Conservation (phyloP, 371 early-diverging fungal genomes). For the Haplosporangium sp. region DNA sequence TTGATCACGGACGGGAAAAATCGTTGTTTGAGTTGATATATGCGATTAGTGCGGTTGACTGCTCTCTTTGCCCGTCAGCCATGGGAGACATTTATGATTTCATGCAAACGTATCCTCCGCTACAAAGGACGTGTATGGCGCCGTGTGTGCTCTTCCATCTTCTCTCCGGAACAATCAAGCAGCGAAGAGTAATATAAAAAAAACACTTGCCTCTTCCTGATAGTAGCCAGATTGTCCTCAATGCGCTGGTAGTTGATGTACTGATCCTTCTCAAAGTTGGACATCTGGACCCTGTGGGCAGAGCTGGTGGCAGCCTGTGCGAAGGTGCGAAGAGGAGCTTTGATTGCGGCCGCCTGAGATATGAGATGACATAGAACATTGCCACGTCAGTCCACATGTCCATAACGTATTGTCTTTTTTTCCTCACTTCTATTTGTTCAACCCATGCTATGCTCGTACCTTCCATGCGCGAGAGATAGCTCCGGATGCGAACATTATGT, state of each 20-base stretch:
- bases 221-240: constrained; percentile 91
- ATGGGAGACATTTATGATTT: no score
- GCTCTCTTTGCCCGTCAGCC: no score
- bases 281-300: constrained; percentile 87
- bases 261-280: constrained; percentile 87
- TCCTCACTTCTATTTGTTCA: no score
- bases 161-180: no score
- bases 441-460: constrained; percentile 17
- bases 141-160: no score
- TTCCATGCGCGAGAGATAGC: constrained; percentile 51
- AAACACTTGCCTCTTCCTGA: constrained; percentile 80
- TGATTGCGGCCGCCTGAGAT: constrained; percentile 45
- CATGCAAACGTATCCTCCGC: background rate
- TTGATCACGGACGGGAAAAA: background rate
- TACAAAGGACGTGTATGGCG: no score
- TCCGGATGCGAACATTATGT: constrained; percentile 50
- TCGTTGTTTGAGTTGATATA: background rate
- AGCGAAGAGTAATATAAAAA: background rate
- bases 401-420: no score
- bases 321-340: constrained; percentile 57
- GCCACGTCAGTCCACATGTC: background rate
- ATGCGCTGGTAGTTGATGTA: constrained; percentile 96
- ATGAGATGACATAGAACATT: background rate
- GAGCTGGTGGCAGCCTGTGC: constrained; percentile 64
- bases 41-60: background rate